phyloP scores from a whole-genome alignment of 192 early-diverging fungal genomes.

The Thamnidium elegans region DNA sequence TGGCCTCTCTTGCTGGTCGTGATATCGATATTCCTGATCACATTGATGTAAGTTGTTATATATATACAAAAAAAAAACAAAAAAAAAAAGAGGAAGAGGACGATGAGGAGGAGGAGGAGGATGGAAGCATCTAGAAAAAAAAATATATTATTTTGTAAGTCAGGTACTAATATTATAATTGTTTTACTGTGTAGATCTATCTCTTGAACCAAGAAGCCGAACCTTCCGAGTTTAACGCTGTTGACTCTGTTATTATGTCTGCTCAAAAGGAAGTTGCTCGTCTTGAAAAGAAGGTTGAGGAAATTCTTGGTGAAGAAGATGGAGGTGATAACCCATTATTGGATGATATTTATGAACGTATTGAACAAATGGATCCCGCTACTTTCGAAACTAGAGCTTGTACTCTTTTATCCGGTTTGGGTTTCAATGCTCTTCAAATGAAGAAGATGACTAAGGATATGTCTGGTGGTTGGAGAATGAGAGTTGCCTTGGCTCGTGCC shows the following conservation, averaged over 20 bases:
- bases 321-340: slow-evolving; percentile 83
- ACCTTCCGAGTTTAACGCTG: slow-evolving; percentile 87
- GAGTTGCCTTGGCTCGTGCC: slow-evolving; percentile 94
- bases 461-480: slow-evolving; percentile 99
- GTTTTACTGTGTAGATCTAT: slow-evolving; percentile 60
- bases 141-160: too few species aligned
- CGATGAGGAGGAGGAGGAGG: not conserved
- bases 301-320: slow-evolving; percentile 75
- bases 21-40: slow-evolving; percentile 95
- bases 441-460: slow-evolving; percentile 91
- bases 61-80: not conserved
- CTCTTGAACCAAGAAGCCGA: slow-evolving; percentile 94
- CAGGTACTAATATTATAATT: not conserved
- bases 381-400: slow-evolving; percentile 95
- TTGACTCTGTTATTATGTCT: slow-evolving; percentile 87
- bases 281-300: slow-evolving; percentile 90
- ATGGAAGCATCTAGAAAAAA: not conserved
- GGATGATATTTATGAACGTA: slow-evolving; percentile 96
- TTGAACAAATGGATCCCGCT: slow-evolving; percentile 85
- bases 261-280: slow-evolving; percentile 88
- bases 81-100: not conserved
- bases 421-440: slow-evolving; percentile 88
- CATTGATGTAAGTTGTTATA: slow-evolving; percentile 71
- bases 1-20: slow-evolving; percentile 86
- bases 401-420: slow-evolving; percentile 89